Base-by-base conservation (phyloP, 441 rosid species). In the Heliophila coronopifolia region DNA sequence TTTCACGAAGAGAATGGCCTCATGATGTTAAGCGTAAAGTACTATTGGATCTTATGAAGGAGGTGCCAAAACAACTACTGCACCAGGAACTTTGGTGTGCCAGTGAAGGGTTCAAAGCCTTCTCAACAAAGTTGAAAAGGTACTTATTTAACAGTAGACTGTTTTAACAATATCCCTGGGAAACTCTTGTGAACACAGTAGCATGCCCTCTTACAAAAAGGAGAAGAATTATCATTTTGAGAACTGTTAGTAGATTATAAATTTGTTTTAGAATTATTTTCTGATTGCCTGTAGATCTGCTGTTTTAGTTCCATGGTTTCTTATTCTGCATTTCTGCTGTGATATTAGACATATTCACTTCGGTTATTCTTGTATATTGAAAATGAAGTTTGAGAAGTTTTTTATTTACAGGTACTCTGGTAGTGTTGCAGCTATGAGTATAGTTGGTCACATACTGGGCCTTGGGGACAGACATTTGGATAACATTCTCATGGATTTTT, bases 1-100 rank as follows among this genome's bases (percentile, higher is more conserved):
- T 85, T 67, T 92, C 99, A 41, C 81, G 99, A 73, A 83, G 95
- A 73, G 99, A 92, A 66, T 92, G 99, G 99, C 99, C 99, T 62
- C 92, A 81, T 61, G 99, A 92, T 69, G 99, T 92, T 48, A 92
- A 92, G 81, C 92, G 86, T 40, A 88, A 88, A 71, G 99, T 92
- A 74, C 81, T 83, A 59, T 67, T 85, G 62, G 99, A 92, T 77
- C 88, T 92, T 42, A 88, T 92, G 92, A 84, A 81, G 77, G 95
- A 88, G 63, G 94, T 82, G 65, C 99, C 97, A 20, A 80, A 66
- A 54, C 94, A 88, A 74, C 96, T 92, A 63, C 83, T 92, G 50
- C 73, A 85, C 76, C 92, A 79, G 63, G 99, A 92, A 73, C 83
- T 92, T 56, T 92, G 99, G 99, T 92, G 99, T 73, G 87, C 92